phyloP scores from a whole-genome alignment of 768 basidiomycete genomes.

The Collybia mongolica region DNA sequence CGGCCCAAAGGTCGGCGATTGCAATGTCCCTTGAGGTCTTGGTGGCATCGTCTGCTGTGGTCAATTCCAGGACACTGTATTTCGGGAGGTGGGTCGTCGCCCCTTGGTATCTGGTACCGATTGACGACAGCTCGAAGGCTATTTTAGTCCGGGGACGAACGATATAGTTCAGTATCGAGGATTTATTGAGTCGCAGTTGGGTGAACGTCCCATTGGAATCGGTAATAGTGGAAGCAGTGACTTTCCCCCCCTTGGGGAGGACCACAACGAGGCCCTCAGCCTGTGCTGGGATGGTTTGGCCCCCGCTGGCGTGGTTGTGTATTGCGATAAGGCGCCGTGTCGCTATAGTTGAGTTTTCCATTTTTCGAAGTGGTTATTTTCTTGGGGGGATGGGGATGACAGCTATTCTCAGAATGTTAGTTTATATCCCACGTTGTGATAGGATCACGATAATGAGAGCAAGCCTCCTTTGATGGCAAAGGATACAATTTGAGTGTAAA shows the following conservation, averaged over 20 bases:
- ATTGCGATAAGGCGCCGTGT: slow-evolving; percentile 21
- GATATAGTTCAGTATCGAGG: slow-evolving; percentile 17
- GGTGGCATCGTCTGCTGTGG: slow-evolving; percentile 11
- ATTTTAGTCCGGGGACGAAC: slow-evolving; percentile 7
- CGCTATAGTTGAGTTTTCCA: slow-evolving; percentile 3
- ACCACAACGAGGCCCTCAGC: slow-evolving; percentile 20
- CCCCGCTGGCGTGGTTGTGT: slow-evolving; percentile 16
- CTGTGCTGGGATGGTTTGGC: neutral
- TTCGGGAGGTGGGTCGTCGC: slow-evolving; percentile 26
- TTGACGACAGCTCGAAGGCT: slow-evolving; percentile 22
- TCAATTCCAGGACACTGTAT: slow-evolving; percentile 22
- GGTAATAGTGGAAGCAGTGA: slow-evolving; percentile 12
- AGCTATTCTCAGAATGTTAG: too few relatives aligned
- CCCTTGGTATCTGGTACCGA: slow-evolving; percentile 27
- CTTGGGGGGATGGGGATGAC: too few relatives aligned
- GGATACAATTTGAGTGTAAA: too few relatives aligned
- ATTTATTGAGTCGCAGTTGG: slow-evolving; percentile 20
- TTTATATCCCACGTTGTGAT: too few relatives aligned
- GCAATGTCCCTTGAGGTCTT: slow-evolving; percentile 17
- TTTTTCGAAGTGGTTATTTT: neutral
- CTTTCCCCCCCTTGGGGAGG: slow-evolving; percentile 25
- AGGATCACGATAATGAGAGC: too few relatives aligned
- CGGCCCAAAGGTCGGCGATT: slow-evolving; percentile 36
- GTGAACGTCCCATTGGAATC: slow-evolving; percentile 10
- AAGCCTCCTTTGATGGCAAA: too few relatives aligned